Evolutionary conservation across 2,329 filamentous ascomycete species (phyloP).

Genomic region (Triangularia setosa): DNA sequence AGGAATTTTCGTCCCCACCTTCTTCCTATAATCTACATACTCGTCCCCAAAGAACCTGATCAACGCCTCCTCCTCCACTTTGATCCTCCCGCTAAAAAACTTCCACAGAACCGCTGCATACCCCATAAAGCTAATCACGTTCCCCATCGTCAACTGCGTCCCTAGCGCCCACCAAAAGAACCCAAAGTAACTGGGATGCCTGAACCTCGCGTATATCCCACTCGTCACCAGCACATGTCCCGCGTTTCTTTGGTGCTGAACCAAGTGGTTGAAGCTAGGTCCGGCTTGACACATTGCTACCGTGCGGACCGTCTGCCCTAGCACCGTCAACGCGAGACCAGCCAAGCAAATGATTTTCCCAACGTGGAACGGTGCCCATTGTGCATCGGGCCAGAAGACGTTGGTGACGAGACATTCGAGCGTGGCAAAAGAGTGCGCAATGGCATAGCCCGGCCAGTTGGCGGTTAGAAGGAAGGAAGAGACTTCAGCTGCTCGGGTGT

Average conservation of each 20-base stretch:
- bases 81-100: conserved; percentile 76
- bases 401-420: conserved; percentile 65
- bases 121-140: conserved; percentile 69
- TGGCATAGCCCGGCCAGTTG: conserved; percentile 80
- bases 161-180: conserved; percentile 99
- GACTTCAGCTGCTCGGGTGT: conserved; percentile 68
- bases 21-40: conserved; percentile 69
- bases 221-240: conserved; percentile 77
- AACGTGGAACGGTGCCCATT: conserved; percentile 43
- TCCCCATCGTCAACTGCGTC: conserved; percentile 86
- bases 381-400: conserved; percentile 49
- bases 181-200: conserved; percentile 94
- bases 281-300: conserved; percentile 86
- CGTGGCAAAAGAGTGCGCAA: conserved; percentile 73
- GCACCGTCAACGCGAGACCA: conserved; percentile 59
- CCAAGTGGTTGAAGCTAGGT: conserved; percentile 84
- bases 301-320: conserved; percentile 74
- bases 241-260: conserved; percentile 65
- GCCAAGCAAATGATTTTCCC: conserved; percentile 43
- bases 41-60: conserved; percentile 79
- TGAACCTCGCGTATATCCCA: conserved; percentile 70
- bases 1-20: conserved; percentile 75
- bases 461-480: conserved; percentile 77
- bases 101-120: conserved; percentile 76
- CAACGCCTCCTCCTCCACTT: conserved; percentile 73